These are phyloP conservation scores for Pholiota adiposa DNA, from an alignment of 1,284 basidiomycete species.

Conservation along the genomic window DNA sequence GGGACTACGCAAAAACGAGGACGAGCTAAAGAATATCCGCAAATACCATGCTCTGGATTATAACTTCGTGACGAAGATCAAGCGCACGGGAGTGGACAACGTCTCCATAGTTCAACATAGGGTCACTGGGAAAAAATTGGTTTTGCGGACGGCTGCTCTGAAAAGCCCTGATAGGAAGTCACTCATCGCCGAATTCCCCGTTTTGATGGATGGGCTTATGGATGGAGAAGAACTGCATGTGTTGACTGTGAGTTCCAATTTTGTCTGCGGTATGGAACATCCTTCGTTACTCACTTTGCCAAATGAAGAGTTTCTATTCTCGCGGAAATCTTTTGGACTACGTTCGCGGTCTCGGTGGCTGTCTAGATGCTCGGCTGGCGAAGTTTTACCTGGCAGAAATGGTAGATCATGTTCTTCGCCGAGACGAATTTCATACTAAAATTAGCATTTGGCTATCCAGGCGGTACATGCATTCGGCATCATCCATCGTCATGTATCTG, in stretches of 20 bases:
- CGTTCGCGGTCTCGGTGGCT: background rate
- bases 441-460: background rate
- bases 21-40: background rate
- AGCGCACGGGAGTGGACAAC: no score
- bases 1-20: background rate
- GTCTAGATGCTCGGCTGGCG: background rate
- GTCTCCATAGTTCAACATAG: background rate
- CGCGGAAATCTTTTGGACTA: background rate
- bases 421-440: no score
- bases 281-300: background rate
- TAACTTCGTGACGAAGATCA: background rate
- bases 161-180: background rate
- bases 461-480: background rate
- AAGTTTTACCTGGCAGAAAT: conserved; percentile 4
- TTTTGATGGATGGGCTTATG: background rate
- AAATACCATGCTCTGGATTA: background rate
- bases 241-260: background rate
- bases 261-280: no score
- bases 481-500: background rate
- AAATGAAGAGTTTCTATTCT: background rate
- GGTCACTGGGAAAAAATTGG: background rate
- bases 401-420: no score
- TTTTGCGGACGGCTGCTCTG: background rate
- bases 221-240: background rate
- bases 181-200: background rate